Evolutionary conservation across 2,329 filamentous ascomycete species (phyloP).

Genomic region (Aspergillus ruber): DNA sequence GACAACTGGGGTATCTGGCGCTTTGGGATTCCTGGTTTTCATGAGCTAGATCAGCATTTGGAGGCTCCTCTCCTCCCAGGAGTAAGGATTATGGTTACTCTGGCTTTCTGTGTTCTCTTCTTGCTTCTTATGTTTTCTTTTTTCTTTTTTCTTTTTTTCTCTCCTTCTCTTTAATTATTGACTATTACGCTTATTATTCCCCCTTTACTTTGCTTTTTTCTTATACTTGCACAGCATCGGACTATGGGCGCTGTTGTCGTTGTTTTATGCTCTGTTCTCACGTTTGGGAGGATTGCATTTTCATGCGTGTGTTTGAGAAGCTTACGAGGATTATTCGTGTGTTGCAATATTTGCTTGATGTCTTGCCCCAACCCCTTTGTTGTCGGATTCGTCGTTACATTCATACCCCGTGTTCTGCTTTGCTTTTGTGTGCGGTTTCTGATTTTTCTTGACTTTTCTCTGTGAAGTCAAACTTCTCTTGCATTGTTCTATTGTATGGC

Average conservation of each 20-base stretch:
- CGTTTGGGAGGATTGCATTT: conserved; percentile 28
- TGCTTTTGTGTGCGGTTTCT: conserved; percentile 1
- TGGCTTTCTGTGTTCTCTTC: conserved; percentile 20
- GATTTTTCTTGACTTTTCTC: conserved; percentile 3
- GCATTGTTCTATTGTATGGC: conserved; percentile 21
- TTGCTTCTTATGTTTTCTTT: conserved; percentile 14
- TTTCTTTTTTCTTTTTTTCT: conserved; percentile 11
- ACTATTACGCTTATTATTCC: conserved; percentile 15
- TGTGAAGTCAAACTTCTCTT: conserved; percentile 18
- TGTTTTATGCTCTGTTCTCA: conserved; percentile 15
- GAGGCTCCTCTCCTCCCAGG: conserved; percentile 31
- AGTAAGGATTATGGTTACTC: conserved; percentile 29
- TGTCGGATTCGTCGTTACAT: conserved; percentile 19
- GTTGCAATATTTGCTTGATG: conserved; percentile 7
- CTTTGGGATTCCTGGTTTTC: conserved; percentile 32
- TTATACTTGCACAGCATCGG: conserved; percentile 24
- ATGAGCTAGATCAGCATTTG: conserved; percentile 37
- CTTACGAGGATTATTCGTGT: conserved; percentile 6
- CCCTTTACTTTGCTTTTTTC: conserved; percentile 14
- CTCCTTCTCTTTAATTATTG: conserved; percentile 14
- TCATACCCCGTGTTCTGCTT: conserved; percentile 29
- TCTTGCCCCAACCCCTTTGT: conserved; percentile 4
- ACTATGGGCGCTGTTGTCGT: conserved; percentile 26
- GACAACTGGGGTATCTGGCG: conserved; percentile 36
- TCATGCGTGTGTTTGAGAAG: conserved; percentile 11